phyloP scores from a whole-genome alignment of 805 yeast species.

The Cyberlindnera petersonii region DNA sequence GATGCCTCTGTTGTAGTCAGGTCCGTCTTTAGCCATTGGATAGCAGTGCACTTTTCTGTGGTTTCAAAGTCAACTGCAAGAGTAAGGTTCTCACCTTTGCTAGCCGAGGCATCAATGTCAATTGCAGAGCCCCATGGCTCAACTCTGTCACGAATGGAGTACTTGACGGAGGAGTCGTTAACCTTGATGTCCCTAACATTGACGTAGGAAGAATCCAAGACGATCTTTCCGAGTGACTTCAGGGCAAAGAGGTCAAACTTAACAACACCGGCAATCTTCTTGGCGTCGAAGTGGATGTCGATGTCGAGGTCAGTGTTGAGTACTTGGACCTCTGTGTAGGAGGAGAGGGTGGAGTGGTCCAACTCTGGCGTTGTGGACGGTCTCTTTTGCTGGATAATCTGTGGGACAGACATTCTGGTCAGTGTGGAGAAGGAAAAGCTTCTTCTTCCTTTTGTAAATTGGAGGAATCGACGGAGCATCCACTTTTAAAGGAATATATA shows the following conservation, averaged over 20 bases:
- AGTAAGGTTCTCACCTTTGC: conserved; percentile 14
- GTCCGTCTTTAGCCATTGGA: conserved; percentile 72
- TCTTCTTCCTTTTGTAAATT: not conserved
- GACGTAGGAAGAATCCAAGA: conserved; percentile 68
- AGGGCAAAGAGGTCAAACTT: conserved; percentile 38
- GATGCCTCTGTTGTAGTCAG: conserved; percentile 65
- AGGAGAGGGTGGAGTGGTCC: conserved; percentile 80
- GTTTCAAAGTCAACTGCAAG: conserved; percentile 58
- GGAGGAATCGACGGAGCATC: conserved; percentile 2
- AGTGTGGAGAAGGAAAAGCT: not conserved
- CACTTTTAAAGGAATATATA: not conserved
- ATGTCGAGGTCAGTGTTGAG: conserved; percentile 49
- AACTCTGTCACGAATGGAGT: conserved; percentile 35
- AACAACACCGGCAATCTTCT: conserved; percentile 54
- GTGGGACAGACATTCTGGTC: conserved; percentile 21
- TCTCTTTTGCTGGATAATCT: conserved; percentile 28
- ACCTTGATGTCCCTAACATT: conserved; percentile 42
- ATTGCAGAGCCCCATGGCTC: conserved; percentile 63
- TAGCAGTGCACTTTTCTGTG: conserved; percentile 73
- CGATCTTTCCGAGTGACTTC: conserved; percentile 34
- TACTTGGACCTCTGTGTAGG: conserved; percentile 53
- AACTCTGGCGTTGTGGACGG: conserved; percentile 41
- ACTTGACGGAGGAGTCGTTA: conserved; percentile 33
- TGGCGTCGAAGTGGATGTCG: conserved; percentile 50
- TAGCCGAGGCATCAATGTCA: conserved; percentile 19